Conservation (phyloP, 129 eudicot species). For the Flaveria bidentis region DNA sequence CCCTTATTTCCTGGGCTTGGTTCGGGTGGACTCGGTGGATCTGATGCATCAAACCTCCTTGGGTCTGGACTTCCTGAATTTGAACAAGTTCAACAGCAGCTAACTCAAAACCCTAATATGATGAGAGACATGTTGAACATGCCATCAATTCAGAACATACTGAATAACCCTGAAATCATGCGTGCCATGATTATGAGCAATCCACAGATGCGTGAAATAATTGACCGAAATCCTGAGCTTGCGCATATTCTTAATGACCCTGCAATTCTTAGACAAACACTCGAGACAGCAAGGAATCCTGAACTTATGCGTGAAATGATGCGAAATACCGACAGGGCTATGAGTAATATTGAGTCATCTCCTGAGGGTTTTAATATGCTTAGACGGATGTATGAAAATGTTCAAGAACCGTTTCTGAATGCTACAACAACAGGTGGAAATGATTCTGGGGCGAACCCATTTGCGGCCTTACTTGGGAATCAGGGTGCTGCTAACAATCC, state of each 20-base stretch:
- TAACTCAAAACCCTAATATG: slow-evolving; percentile 90
- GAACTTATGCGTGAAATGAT: slow-evolving; percentile 99
- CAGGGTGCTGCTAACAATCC: slow-evolving; percentile 54
- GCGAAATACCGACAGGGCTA: slow-evolving; percentile 94
- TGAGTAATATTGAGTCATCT: slow-evolving; percentile 95
- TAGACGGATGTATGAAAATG: slow-evolving; percentile 98
- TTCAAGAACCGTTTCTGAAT: slow-evolving; percentile 93
- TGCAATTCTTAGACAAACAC: slow-evolving; percentile 70
- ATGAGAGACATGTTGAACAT: slow-evolving; percentile 85
- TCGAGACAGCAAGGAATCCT: slow-evolving; percentile 95
- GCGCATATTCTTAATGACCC: slow-evolving; percentile 78
- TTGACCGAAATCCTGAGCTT: slow-evolving; percentile 81
- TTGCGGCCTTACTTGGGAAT: slow-evolving; percentile 84
- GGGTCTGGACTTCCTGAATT: slow-evolving; percentile 86
- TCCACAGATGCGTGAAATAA: slow-evolving; percentile 91
- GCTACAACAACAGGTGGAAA: slow-evolving; percentile 79
- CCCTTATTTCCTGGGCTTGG: slow-evolving; percentile 70
- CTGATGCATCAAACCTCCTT: slow-evolving; percentile 29
- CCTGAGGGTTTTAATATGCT: slow-evolving; percentile 98
- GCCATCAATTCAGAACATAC: slow-evolving; percentile 76
- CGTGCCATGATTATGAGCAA: slow-evolving; percentile 82
- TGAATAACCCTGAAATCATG: slow-evolving; percentile 79
- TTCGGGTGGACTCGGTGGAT: slow-evolving; percentile 35
- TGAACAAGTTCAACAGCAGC: slow-evolving; percentile 90
- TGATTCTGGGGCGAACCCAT: slow-evolving; percentile 72